A percentile compares a stretch with the other conserved stretches of the same genome.
Evolutionary conservation across 257 asterid genomes (phyloP).

Genomic region (Orobanche coerulescens): DNA sequence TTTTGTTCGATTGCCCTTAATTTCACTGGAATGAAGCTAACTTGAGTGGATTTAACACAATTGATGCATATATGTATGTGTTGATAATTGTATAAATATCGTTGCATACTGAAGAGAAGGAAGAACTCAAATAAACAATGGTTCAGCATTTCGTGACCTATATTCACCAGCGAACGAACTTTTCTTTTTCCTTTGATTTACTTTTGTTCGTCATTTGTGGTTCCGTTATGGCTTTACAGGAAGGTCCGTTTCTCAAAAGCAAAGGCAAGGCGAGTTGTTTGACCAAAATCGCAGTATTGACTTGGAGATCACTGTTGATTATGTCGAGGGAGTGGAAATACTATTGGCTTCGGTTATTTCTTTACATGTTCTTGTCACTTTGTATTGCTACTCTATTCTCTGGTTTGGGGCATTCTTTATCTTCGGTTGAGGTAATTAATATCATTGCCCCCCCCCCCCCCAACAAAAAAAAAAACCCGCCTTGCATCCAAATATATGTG

Average conservation of each 20-base stretch:
- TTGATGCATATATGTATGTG: too few relatives aligned
- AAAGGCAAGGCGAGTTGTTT: slow-evolving; percentile 67
- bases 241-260: slow-evolving; percentile 81
- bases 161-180: too few relatives aligned
- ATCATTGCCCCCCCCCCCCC: too few relatives aligned
- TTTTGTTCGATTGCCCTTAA: too few relatives aligned
- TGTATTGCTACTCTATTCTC: slow-evolving; percentile 81
- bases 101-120: too few relatives aligned
- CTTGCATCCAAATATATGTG: too few relatives aligned
- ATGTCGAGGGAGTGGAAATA: slow-evolving; percentile 99
- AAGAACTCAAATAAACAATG: too few relatives aligned
- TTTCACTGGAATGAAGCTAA: too few relatives aligned
- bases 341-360: slow-evolving; percentile 92
- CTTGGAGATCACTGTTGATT: slow-evolving; percentile 92
- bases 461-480: too few relatives aligned
- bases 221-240: slow-evolving; percentile 41
- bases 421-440: slow-evolving; percentile 81
- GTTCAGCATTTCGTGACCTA: too few relatives aligned
- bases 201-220: not conserved
- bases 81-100: too few relatives aligned
- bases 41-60: too few relatives aligned
- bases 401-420: slow-evolving; percentile 92
- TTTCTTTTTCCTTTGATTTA: not conserved
- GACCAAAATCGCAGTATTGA: slow-evolving; percentile 61
- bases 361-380: slow-evolving; percentile 68